Base-by-base conservation (phyloP, 805 yeast genomes). In the Dipodascus albidus region DNA sequence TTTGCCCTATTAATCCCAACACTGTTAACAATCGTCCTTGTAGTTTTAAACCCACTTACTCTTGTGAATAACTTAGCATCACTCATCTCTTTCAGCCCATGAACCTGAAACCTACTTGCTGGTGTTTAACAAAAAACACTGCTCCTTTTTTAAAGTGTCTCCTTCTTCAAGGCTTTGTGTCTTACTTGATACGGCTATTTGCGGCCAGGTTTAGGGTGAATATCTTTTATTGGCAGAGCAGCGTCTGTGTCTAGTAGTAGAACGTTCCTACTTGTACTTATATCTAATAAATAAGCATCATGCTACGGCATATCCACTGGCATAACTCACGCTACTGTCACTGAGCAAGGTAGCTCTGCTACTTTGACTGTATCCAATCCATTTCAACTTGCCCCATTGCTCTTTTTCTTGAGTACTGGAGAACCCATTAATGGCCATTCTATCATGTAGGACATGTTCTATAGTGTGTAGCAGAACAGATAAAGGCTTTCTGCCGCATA, bases 261-360 rank as follows among this genome's bases (percentile, higher is more conserved):
- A n/a, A n/a, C n/a, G n/a, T n/a, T n/a, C n/a, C n/a, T n/a, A n/a
- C n/a, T n/a, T n/a, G n/a, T n/a, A n/a, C n/a, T n/a, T n/a, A n/a
- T n/a, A n/a, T n/a, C n/a, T n/a, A n/a, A n/a, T n/a, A n/a, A n/a
- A n/a, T n/a, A n/a, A n/a, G n/a, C n/a, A n/a, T 27, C 27, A 44
- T 14, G 48, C n/a, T 15, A 61, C 54, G 19, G 75, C 83, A 62
- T 78, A 84, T 0, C 91, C 96, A 49, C 91, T 78, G 1, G 91
- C 95, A 67, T 91, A 91, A 55, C 95, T 85, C n/a, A 91, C 98
- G 66, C 95, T 85, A 57, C 85, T 82, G 47, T 89, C 96, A 24
- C 60, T 53, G 1, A 70, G 59, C 17, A 64, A 62, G 0, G 59
- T 58, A 1, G 75, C 91, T 9, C 66, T 63, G 50, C 80, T 78